A percentile compares a stretch with the other conserved stretches of the same genome.
phyloP scores from a whole-genome alignment of 768 basidiomycete species.

The Pleurotus citrinopileatus region DNA sequence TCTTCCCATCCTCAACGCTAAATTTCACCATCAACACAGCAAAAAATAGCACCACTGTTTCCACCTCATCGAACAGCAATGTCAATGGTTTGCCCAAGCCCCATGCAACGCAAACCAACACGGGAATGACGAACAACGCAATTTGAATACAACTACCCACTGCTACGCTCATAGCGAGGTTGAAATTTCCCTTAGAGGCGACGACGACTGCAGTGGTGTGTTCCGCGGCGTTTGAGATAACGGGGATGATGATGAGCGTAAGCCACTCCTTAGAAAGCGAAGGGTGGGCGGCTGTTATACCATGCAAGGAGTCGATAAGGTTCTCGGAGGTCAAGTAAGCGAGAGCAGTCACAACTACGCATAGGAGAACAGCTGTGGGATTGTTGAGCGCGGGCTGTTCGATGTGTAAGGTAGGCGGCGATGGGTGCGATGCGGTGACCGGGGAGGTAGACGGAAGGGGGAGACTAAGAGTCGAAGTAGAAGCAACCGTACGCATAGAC shows the following conservation, averaged over 20 bases:
- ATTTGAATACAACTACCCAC: slow-evolving; percentile 44
- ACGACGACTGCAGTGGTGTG: slow-evolving; percentile 40
- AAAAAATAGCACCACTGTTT: slow-evolving; percentile 37
- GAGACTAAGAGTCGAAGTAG: slow-evolving; percentile 5
- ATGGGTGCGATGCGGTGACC: slow-evolving; percentile 14
- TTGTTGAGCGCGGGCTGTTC: slow-evolving; percentile 33
- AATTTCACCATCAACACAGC: slow-evolving; percentile 41
- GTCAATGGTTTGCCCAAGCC: slow-evolving; percentile 37
- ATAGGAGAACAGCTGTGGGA: slow-evolving; percentile 28
- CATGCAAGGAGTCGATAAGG: slow-evolving; percentile 38
- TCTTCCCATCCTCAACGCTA: slow-evolving; percentile 43
- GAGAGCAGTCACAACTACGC: slow-evolving; percentile 30
- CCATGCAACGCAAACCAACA: slow-evolving; percentile 37
- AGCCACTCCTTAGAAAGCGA: slow-evolving; percentile 42
- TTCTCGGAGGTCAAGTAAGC: slow-evolving; percentile 41
- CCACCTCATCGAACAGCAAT: slow-evolving; percentile 35
- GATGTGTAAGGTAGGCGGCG: slow-evolving; percentile 13
- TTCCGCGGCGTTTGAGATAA: slow-evolving; percentile 40
- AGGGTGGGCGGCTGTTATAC: slow-evolving; percentile 33
- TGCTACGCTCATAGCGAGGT: slow-evolving; percentile 40
- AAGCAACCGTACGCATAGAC: neutral
- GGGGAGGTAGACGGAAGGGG: slow-evolving; percentile 19
- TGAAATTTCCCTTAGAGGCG: slow-evolving; percentile 39
- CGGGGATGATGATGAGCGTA: slow-evolving; percentile 39
- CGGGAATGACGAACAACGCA: slow-evolving; percentile 38